A percentile compares a stretch with the other conserved stretches of the same genome.
Evolutionary conservation across 169 alveolate species (phyloP).

Genomic region (Plasmodium coatneyi): DNA sequence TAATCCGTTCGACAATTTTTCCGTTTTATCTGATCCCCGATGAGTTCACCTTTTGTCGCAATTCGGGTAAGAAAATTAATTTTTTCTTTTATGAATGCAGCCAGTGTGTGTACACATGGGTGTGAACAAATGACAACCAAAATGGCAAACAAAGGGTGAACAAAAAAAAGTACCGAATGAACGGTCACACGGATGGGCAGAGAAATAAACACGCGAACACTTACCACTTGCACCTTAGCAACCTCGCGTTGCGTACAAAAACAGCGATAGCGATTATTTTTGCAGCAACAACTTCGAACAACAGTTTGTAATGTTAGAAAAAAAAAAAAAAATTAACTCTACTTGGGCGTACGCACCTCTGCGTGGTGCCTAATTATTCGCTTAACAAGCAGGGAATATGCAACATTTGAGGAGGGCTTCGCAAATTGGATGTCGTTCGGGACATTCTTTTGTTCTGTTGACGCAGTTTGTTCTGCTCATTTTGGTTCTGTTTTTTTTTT

Average conservation of each 20-base stretch:
- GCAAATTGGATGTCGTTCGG: neutral
- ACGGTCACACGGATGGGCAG: neutral
- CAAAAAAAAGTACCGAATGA: neutral
- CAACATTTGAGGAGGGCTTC: neutral
- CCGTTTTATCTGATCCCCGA: neutral
- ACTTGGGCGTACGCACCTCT: neutral
- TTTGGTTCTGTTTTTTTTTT: neutral
- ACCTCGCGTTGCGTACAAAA: neutral
- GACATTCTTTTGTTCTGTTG: neutral
- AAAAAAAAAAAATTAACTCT: neutral
- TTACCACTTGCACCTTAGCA: neutral
- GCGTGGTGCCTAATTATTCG: neutral
- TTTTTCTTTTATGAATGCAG: neutral
- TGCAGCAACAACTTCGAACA: neutral
- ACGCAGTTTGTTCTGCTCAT: neutral
- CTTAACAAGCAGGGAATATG: neutral
- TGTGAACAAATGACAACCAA: neutral
- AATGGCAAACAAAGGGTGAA: neutral
- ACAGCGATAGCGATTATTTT: neutral
- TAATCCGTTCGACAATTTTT: neutral
- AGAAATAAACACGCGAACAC: neutral
- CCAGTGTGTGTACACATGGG: neutral
- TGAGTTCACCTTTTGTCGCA: neutral
- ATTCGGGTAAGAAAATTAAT: neutral
- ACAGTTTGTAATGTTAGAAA: neutral